Conservation (phyloP, 202 grass and related monocot genomes). For the Carex arenaria region DNA sequence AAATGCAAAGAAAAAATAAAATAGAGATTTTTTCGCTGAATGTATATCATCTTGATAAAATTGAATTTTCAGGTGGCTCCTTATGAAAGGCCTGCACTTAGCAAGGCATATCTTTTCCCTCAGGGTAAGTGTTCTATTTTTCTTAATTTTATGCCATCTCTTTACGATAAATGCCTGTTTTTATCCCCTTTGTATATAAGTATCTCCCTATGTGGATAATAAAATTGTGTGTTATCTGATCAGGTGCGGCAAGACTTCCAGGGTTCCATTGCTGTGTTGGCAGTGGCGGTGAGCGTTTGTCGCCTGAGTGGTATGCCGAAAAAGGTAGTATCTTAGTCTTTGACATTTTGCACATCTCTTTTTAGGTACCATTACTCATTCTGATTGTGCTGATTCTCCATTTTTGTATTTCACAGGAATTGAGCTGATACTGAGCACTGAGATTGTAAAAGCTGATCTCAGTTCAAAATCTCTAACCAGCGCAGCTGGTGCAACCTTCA, state of each 20-base stretch:
- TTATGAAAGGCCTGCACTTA: slow-evolving; percentile 91
- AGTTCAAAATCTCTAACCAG: slow-evolving; percentile 67
- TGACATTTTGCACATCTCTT: neutral
- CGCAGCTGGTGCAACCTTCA: slow-evolving; percentile 63
- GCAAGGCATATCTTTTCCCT: slow-evolving; percentile 87
- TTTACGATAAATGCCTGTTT: neutral
- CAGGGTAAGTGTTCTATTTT: slow-evolving; percentile 43
- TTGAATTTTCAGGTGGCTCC: slow-evolving; percentile 68
- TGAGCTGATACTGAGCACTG: slow-evolving; percentile 80
- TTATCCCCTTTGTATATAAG: neutral
- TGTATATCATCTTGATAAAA: neutral
- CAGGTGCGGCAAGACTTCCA: slow-evolving; percentile 92
- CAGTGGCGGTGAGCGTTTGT: slow-evolving; percentile 74
- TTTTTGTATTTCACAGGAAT: slow-evolving; percentile 51
- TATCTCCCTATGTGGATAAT: neutral
- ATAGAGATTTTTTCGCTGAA: neutral
- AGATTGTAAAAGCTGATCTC: slow-evolving; percentile 93
- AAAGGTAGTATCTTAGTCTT: slow-evolving; percentile 44
- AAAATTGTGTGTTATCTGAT: slow-evolving; percentile 13
- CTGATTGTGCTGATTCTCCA: neutral
- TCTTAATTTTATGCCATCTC: neutral
- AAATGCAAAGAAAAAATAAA: neutral
- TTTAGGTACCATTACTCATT: neutral
- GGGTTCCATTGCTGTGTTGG: slow-evolving; percentile 91
- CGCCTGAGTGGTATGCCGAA: slow-evolving; percentile 92